These are phyloP conservation scores for Russula earlei DNA, from an alignment of 768 basidiomycete genomes.

Conservation along the genomic window DNA sequence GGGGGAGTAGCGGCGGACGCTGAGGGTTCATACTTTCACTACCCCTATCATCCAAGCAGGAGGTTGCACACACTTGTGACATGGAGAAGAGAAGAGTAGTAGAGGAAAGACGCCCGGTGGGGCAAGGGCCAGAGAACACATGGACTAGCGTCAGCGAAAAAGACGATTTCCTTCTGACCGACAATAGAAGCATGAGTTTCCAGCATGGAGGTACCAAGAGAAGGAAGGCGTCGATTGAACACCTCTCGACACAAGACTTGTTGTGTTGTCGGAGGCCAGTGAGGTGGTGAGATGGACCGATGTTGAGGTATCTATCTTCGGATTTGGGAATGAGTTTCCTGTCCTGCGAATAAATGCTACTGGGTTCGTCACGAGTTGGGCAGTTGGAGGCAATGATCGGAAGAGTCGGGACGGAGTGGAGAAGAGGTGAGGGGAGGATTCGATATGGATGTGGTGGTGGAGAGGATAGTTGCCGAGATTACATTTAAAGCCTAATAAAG, in stretches of 20 bases:
- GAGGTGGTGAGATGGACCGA: not conserved
- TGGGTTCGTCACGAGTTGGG: not conserved
- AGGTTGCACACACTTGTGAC: not conserved
- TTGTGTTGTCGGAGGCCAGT: not conserved
- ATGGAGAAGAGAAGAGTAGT: not conserved
- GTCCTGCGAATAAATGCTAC: not conserved
- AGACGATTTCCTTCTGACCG: not conserved
- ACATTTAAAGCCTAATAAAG: not conserved
- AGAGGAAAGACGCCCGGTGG: too few relatives aligned
- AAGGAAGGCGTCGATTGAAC: not conserved
- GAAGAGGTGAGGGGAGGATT: too few relatives aligned
- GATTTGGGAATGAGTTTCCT: conserved; percentile 3
- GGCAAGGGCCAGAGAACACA: not conserved
- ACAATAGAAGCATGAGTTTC: not conserved
- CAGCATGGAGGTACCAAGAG: not conserved
- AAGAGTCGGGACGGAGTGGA: conserved; percentile 6
- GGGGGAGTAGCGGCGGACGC: not conserved
- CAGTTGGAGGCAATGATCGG: conserved; percentile 9
- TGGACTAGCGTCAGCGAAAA: not conserved
- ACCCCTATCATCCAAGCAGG: not conserved
- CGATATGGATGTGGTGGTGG: not conserved
- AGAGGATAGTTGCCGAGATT: conserved; percentile 6
- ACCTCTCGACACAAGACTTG: not conserved
- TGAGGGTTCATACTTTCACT: not conserved
- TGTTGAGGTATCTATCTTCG: not conserved